Base-by-base conservation (phyloP, 371 early-diverging fungal genomes). In the Zancudomyces culisetae region DNA sequence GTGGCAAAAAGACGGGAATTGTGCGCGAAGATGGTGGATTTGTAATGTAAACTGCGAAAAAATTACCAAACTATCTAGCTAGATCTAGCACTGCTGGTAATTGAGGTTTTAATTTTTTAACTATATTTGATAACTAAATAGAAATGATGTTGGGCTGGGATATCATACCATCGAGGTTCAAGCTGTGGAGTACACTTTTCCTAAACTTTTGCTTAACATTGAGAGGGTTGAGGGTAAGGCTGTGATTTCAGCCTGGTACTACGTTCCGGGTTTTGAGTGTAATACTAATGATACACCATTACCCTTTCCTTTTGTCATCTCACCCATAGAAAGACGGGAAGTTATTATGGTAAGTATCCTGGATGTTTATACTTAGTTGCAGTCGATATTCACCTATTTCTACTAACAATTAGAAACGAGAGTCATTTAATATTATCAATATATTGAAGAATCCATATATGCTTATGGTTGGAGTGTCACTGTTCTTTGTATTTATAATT, bases 361-460 rank as follows among this genome's bases (percentile, higher is more conserved):
- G n/a, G 20, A 19, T 10, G 35, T 35, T 10, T 6, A 35, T 35
- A 35, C 35, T 35, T n/a, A n/a, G n/a, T n/a, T n/a, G n/a, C n/a
- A n/a, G n/a, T n/a, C n/a, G n/a, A n/a, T n/a, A n/a, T n/a, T n/a
- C n/a, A n/a, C 4, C 10, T 24, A 49, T 49, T 26, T 12, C 21
- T 49, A 10, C 21, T n/a, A n/a, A n/a, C n/a, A 24, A 27, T 4
- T 42, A 28, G 20, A 12, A 55, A 39, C 64, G 76, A 12, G 71
- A 71, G 50, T 61, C 62, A 8, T 73, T 76, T 62, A 71, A 63
- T 58, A 55, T 70, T 35, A 43, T 59, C 30, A 42, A 67, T 18
- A 59, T 77, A 56, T 62, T 77, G 45, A 58, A 62, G 0, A 77
- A 75, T 51, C 78, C 78, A 13, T 75, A 75, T 59, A 64, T 77